Conservation (phyloP, 345 rosid species). For the Firmiana major region DNA sequence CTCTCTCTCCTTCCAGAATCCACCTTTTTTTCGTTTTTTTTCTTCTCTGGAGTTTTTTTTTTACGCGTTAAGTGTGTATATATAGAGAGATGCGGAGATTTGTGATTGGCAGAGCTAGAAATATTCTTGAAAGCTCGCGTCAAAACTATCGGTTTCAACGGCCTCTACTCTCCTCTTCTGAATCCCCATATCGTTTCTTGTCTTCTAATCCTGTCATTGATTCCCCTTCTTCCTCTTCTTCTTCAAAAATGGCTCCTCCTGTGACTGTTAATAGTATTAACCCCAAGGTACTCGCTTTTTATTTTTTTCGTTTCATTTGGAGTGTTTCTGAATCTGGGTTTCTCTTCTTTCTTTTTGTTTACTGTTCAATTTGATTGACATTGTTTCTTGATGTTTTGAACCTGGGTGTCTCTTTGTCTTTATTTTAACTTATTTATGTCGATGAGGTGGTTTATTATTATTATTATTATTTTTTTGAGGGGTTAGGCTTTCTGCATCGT, state of each 20-base stretch:
- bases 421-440: constrained; percentile 13
- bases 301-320: neutral
- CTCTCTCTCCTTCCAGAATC: neutral
- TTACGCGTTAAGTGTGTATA: neutral
- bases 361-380: constrained; percentile 4
- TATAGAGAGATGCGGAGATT: constrained; percentile 56
- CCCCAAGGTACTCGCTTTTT: constrained; percentile 50
- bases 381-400: neutral
- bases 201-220: constrained; percentile 40
- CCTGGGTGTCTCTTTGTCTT: neutral
- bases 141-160: constrained; percentile 18
- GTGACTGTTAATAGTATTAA: constrained; percentile 50
- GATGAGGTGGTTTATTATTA: constrained; percentile 21
- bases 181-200: constrained; percentile 30
- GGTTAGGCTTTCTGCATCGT: neutral
- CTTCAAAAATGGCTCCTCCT: constrained; percentile 32
- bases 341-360: neutral
- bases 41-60: too few relatives aligned
- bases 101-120: constrained; percentile 41
- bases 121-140: constrained; percentile 23
- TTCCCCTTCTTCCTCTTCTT: constrained; percentile 32
- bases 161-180: constrained; percentile 13
- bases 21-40: neutral
- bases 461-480: constrained; percentile 27
- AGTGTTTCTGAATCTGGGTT: constrained; percentile 23